Conservation (phyloP, 164 flowering plant species). For the Litsea cubeba region DNA sequence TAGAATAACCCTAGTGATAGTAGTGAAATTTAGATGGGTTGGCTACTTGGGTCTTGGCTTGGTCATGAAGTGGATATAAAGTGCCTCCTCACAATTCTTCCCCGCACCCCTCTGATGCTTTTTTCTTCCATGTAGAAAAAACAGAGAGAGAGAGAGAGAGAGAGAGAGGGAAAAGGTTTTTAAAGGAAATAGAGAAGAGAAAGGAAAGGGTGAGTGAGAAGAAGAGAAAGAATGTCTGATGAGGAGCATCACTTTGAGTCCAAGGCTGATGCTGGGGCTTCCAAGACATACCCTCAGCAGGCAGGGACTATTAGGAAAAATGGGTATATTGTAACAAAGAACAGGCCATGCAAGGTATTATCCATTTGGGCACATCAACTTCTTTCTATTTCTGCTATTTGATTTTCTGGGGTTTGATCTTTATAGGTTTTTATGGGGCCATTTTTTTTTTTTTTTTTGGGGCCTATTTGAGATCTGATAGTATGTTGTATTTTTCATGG, state of each 20-base stretch:
- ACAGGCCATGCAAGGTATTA: slow-evolving; percentile 55
- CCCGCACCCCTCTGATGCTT: neutral
- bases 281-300: slow-evolving; percentile 56
- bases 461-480: neutral
- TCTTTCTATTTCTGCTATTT: neutral
- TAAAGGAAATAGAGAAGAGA: neutral
- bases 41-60: neutral
- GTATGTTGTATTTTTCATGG: neutral
- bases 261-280: slow-evolving; percentile 58
- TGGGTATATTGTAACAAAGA: slow-evolving; percentile 49
- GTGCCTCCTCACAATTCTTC: neutral
- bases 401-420: neutral
- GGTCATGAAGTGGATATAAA: neutral
- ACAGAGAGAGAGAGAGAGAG: neutral
- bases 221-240: slow-evolving; percentile 38
- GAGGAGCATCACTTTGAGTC: slow-evolving; percentile 58
- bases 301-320: slow-evolving; percentile 58
- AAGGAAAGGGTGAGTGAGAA: slow-evolving; percentile 34
- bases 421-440: neutral
- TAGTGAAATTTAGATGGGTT: too few species aligned
- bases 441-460: neutral
- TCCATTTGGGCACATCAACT: neutral
- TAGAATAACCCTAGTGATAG: neutral
- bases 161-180: neutral
- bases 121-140: too few species aligned